Conservation (phyloP, 768 basidiomycete species). For the Suillus clintonianus region DNA sequence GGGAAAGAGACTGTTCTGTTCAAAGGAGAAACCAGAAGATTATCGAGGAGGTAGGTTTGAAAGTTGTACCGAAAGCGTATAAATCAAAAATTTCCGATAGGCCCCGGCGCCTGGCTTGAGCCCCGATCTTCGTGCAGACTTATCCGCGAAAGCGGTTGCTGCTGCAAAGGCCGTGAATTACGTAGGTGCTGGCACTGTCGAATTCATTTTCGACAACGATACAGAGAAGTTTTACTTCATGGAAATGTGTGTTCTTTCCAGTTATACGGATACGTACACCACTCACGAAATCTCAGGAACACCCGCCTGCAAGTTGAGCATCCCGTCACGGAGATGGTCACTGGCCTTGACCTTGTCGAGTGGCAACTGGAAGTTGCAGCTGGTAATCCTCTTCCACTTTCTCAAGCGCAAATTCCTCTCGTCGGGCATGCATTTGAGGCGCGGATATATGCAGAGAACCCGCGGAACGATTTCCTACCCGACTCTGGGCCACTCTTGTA, state of each 20-base stretch:
- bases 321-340: conserved; percentile 94
- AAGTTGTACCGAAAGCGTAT: neutral
- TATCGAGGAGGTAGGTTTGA: conserved; percentile 71
- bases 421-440: conserved; percentile 95
- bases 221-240: conserved; percentile 88
- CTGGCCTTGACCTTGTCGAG: conserved; percentile 90
- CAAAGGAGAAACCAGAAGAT: conserved; percentile 95
- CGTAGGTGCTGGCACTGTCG: conserved; percentile 91
- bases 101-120: conserved; percentile 91
- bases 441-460: conserved; percentile 94
- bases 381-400: conserved; percentile 81
- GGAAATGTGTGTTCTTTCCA: conserved; percentile 71
- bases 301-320: conserved; percentile 88
- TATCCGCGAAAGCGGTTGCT: conserved; percentile 85
- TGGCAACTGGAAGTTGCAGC: conserved; percentile 95
- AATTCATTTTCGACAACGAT: conserved; percentile 96
- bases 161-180: conserved; percentile 94
- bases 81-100: conserved; percentile 33
- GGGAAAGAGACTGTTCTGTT: conserved; percentile 93
- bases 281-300: conserved; percentile 51
- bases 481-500: conserved; percentile 85
- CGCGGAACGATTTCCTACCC: conserved; percentile 89
- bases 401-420: conserved; percentile 78
- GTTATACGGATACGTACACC: neutral
- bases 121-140: conserved; percentile 72